phyloP scores from a whole-genome alignment of 495 filamentous ascomycete species.

The Penicillium waksmanii region DNA sequence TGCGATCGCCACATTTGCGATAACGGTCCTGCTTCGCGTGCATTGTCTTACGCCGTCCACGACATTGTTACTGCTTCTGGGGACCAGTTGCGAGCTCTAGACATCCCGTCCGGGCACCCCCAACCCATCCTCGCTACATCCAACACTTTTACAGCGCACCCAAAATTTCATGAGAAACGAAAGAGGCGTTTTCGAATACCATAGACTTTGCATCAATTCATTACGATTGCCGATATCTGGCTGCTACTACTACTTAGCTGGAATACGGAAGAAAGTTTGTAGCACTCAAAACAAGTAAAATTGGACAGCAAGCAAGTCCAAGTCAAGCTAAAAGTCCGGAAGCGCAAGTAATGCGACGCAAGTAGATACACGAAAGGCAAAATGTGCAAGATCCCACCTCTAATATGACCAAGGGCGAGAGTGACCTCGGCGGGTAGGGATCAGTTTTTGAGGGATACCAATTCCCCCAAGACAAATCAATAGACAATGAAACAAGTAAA shows the following conservation, averaged over 20 bases:
- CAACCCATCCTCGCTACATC: too few species aligned
- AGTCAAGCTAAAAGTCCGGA: not conserved
- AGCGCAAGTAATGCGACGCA: constrained; percentile 7
- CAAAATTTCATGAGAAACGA: constrained; percentile 1
- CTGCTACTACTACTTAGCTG: not conserved
- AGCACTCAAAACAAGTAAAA: not conserved
- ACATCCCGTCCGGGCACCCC: too few species aligned
- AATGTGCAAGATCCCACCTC: constrained; percentile 7
- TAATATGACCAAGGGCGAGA: not conserved
- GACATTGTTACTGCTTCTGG: too few species aligned
- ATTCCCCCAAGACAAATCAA: constrained; percentile 4
- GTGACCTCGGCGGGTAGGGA: not conserved
- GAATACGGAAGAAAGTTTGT: not conserved
- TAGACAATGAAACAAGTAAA: constrained; percentile 11
- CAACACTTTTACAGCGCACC: too few species aligned
- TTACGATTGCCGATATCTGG: not conserved
- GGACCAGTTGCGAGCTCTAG: too few species aligned
- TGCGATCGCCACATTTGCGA: too few species aligned
- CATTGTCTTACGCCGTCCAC: too few species aligned
- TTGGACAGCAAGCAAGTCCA: not conserved
- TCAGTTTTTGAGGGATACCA: not conserved
- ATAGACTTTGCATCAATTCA: constrained; percentile 4
- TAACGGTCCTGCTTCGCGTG: too few species aligned
- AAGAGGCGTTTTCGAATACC: not conserved
- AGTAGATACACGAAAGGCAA: constrained; percentile 19